Evolutionary conservation across 1,284 basidiomycete species (phyloP).

Genomic region (Polyporus tsugae): DNA sequence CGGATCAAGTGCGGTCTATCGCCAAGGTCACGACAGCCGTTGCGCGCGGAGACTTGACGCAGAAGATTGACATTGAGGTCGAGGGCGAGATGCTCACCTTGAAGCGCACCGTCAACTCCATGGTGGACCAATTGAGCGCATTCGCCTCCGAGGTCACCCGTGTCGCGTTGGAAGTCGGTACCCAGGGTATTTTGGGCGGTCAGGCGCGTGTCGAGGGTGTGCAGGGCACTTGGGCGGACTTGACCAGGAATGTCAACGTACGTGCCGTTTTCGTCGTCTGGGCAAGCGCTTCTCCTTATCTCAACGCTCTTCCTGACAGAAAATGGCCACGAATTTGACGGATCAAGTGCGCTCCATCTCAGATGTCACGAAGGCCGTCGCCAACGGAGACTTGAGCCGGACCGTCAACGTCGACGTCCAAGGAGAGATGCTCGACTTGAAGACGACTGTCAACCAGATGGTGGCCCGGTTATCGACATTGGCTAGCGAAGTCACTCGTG

Average conservation of each 20-base stretch:
- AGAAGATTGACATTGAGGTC: conserved; percentile 90
- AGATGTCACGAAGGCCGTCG: conserved; percentile 96
- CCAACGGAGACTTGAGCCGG: conserved; percentile 89
- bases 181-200: conserved; percentile 92
- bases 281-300: background rate
- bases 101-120: conserved; percentile 87
- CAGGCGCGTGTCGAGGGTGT: conserved; percentile 93
- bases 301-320: conserved; percentile 45
- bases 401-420: conserved; percentile 96
- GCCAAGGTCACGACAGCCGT: conserved; percentile 94
- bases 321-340: conserved; percentile 93
- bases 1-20: conserved; percentile 94
- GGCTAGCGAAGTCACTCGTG: conserved; percentile 86
- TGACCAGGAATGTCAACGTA: conserved; percentile 90
- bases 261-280: conserved; percentile 37
- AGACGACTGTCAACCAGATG: conserved; percentile 93
- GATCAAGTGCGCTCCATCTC: conserved; percentile 98
- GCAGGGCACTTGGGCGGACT: conserved; percentile 93
- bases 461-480: conserved; percentile 86
- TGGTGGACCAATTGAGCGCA: conserved; percentile 90
- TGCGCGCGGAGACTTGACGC: conserved; percentile 87
- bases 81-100: conserved; percentile 92
- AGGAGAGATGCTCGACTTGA: conserved; percentile 96
- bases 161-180: conserved; percentile 92
- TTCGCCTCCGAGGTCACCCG: conserved; percentile 96